A percentile compares a stretch with the other conserved stretches of the same genome.
Conservation (phyloP, 1,139 yeast genomes). For the Yamadazyma trypodendri region DNA sequence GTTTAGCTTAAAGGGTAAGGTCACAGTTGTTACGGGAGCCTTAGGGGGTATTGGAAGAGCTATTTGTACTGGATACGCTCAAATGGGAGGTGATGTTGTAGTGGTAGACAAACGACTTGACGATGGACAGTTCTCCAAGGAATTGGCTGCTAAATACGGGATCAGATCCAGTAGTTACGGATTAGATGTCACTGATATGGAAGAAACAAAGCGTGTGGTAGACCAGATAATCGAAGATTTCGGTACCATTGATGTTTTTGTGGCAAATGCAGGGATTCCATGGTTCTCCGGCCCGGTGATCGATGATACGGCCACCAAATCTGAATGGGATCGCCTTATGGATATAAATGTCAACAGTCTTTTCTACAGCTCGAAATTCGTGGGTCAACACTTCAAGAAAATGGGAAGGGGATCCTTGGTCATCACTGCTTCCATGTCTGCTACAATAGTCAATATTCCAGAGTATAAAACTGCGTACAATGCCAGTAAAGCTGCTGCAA, state of each 20-base stretch:
- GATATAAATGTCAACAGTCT: conserved; percentile 57
- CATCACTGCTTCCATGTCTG: conserved; percentile 63
- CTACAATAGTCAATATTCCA: conserved; percentile 54
- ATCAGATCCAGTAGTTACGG: conserved; percentile 65
- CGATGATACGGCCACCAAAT: conserved; percentile 45
- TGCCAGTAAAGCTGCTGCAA: conserved; percentile 56
- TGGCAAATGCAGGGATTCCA: conserved; percentile 86
- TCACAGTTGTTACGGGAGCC: conserved; percentile 80
- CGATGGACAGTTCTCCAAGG: conserved; percentile 39
- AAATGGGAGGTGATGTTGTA: conserved; percentile 85
- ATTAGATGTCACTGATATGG: conserved; percentile 60
- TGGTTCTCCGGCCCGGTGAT: conserved; percentile 75
- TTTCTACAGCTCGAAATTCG: conserved; percentile 56
- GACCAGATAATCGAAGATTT: conserved; percentile 60
- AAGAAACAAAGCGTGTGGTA: conserved; percentile 55
- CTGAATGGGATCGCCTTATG: conserved; percentile 52
- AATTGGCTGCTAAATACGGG: conserved; percentile 54
- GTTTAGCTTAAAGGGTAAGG: conserved; percentile 69
- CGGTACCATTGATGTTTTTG: conserved; percentile 71
- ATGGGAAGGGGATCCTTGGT: conserved; percentile 56
- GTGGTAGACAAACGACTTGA: conserved; percentile 62
- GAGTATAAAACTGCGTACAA: conserved; percentile 57
- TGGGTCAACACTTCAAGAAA: conserved; percentile 48
- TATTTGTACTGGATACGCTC: conserved; percentile 78
- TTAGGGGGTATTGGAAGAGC: conserved; percentile 79